Percentiles rank a stretch among this genome's conserved stretches.
Evolutionary conservation across 2,329 filamentous ascomycete genomes (phyloP).

Genomic region (Rasamsonia emersonii): DNA sequence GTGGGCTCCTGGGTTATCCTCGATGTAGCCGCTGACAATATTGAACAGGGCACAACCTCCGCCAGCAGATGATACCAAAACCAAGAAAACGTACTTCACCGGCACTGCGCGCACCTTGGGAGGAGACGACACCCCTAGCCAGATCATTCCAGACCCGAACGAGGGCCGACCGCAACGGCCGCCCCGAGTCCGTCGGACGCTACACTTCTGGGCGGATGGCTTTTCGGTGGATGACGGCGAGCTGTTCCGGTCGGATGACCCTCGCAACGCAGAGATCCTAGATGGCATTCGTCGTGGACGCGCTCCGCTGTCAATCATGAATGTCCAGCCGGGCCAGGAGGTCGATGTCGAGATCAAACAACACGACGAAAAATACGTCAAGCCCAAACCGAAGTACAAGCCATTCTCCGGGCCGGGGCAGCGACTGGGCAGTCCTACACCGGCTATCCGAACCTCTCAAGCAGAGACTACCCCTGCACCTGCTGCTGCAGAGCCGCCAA

Average conservation of each 20-base stretch:
- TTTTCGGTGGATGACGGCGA: slow-evolving; percentile 60
- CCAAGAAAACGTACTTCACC: slow-evolving; percentile 42
- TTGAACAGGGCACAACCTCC: slow-evolving; percentile 21
- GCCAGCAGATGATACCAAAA: slow-evolving; percentile 36
- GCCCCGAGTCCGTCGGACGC: slow-evolving; percentile 48
- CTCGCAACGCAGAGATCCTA: slow-evolving; percentile 52
- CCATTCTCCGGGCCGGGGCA: slow-evolving; percentile 54
- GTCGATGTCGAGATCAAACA: slow-evolving; percentile 58
- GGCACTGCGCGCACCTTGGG: slow-evolving; percentile 57
- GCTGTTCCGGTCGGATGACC: slow-evolving; percentile 55
- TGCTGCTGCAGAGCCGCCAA: slow-evolving; percentile 20
- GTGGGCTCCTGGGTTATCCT: not conserved
- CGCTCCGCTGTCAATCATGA: slow-evolving; percentile 54
- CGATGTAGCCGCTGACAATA: slow-evolving; percentile 1
- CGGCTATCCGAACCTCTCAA: slow-evolving; percentile 37
- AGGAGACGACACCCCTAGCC: slow-evolving; percentile 54
- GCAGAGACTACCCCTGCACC: slow-evolving; percentile 22
- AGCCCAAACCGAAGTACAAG: slow-evolving; percentile 56
- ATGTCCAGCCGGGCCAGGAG: slow-evolving; percentile 54
- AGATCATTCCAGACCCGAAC: slow-evolving; percentile 45
- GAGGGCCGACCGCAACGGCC: slow-evolving; percentile 32
- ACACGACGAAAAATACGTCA: slow-evolving; percentile 55
- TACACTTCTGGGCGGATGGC: slow-evolving; percentile 58
- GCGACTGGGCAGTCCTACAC: slow-evolving; percentile 55
- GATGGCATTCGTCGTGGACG: slow-evolving; percentile 56